A percentile compares a stretch with the other conserved stretches of the same genome.
These are phyloP conservation scores for Leishmania turanica DNA, from an alignment of 208 protist genomes.

Conservation along the genomic window DNA sequence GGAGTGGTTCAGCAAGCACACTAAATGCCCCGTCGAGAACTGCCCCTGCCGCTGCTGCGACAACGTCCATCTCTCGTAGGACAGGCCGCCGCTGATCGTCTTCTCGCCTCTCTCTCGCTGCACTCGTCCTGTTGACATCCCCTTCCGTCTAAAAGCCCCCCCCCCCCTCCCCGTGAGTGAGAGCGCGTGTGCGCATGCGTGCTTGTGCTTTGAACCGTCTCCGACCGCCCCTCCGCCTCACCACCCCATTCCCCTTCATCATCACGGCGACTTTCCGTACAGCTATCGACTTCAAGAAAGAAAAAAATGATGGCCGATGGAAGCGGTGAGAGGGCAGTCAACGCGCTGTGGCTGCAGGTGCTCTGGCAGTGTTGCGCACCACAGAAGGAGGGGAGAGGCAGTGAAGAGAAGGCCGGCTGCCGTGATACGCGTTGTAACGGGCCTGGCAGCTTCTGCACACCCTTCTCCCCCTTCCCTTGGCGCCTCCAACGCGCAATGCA, in stretches of 20 bases:
- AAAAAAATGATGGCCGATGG: neutral
- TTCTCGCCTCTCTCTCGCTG: neutral
- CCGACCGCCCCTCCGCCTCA: neutral
- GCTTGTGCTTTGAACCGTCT: neutral
- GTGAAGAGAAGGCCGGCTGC: neutral
- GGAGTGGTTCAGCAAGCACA: slow-evolving; percentile 88
- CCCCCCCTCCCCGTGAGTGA: neutral
- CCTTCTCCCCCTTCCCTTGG: neutral
- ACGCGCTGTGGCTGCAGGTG: neutral
- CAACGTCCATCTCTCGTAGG: slow-evolving; percentile 9
- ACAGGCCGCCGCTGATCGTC: neutral
- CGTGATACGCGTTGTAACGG: neutral
- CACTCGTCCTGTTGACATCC: neutral
- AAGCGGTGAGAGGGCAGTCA: neutral
- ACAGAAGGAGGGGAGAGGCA: neutral
- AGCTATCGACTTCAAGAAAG: neutral
- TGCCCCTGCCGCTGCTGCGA: slow-evolving; percentile 78
- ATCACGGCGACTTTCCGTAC: neutral
- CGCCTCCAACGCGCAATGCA: neutral
- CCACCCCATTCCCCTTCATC: neutral
- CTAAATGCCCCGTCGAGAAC: slow-evolving; percentile 81
- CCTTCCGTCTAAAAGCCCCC: neutral
- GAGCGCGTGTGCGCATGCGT: neutral
- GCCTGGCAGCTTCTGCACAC: neutral
- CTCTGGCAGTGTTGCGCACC: neutral